Percentiles rank a stretch among this genome's conserved stretches.
phyloP scores from a whole-genome alignment of 78 protist species.

The Chrysochromulina tobinii region DNA sequence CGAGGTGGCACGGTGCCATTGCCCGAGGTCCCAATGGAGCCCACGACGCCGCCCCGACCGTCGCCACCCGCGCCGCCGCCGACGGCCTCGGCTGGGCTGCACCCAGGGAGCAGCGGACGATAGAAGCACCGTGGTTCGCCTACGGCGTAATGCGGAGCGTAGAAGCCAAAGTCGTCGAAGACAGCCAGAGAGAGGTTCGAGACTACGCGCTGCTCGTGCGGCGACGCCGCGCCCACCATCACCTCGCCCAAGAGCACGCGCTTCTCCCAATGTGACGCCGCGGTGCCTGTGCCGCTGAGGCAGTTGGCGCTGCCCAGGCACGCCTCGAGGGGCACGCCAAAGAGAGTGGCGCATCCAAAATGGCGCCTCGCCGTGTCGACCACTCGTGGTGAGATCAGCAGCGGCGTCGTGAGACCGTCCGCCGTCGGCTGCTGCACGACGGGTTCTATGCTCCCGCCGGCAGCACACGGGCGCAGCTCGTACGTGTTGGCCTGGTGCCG shows the following conservation, averaged over 20 bases:
- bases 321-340: slow-evolving; percentile 44
- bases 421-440: not conserved
- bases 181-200: not conserved
- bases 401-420: not conserved
- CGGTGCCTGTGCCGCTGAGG: slow-evolving; percentile 11
- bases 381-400: slow-evolving; percentile 17
- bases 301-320: not conserved
- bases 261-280: slow-evolving; percentile 51
- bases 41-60: too few species aligned
- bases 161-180: slow-evolving; percentile 23
- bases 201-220: not conserved
- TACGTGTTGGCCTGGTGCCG: not conserved
- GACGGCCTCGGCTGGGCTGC: not conserved
- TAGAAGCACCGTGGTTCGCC: not conserved
- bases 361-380: slow-evolving; percentile 23
- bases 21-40: too few species aligned
- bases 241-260: not conserved
- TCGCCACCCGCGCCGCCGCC: not conserved
- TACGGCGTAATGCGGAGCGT: too few species aligned
- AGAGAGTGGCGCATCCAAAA: slow-evolving; percentile 26
- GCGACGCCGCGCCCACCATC: not conserved
- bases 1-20: not conserved
- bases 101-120: not conserved
- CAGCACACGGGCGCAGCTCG: not conserved
- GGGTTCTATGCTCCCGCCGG: not conserved